Conservation (phyloP, 495 filamentous ascomycete species). For the Aspergillus carlsbadensis region DNA sequence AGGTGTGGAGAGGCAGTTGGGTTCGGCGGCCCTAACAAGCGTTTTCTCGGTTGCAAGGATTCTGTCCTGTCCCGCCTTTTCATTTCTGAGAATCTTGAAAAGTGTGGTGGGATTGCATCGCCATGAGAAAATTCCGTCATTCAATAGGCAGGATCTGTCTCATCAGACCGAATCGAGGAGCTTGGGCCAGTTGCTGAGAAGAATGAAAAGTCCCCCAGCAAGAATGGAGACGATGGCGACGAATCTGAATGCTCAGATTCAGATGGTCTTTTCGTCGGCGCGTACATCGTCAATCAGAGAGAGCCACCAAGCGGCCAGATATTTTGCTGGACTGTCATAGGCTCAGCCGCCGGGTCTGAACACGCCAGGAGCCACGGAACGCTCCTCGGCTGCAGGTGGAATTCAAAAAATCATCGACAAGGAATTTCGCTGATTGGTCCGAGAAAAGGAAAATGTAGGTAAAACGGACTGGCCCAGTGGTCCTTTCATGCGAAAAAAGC, state of each 20-base stretch:
- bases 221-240: conserved; percentile 22
- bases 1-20: conserved; percentile 24
- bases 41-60: background rate
- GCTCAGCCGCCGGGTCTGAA: conserved; percentile 11
- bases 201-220: conserved; percentile 17
- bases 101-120: background rate
- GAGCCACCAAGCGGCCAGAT: conserved; percentile 8
- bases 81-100: background rate
- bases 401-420: conserved; percentile 26
- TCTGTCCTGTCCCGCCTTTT: background rate
- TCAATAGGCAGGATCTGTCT: conserved; percentile 27
- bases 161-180: conserved; percentile 28
- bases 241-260: conserved; percentile 9
- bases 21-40: background rate
- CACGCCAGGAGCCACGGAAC: conserved; percentile 18
- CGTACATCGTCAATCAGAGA: conserved; percentile 14
- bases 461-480: conserved; percentile 24
- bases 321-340: conserved; percentile 11
- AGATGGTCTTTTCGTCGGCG: conserved; percentile 5
- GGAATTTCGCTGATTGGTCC: conserved; percentile 42
- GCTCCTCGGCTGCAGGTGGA: conserved; percentile 31
- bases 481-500: conserved; percentile 29
- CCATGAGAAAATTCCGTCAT: conserved; percentile 12
- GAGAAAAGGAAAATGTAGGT: conserved; percentile 20
- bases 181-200: conserved; percentile 35